Evolutionary conservation across 2,329 filamentous ascomycete species (phyloP).

Genomic region (Penicillium sp.): DNA sequence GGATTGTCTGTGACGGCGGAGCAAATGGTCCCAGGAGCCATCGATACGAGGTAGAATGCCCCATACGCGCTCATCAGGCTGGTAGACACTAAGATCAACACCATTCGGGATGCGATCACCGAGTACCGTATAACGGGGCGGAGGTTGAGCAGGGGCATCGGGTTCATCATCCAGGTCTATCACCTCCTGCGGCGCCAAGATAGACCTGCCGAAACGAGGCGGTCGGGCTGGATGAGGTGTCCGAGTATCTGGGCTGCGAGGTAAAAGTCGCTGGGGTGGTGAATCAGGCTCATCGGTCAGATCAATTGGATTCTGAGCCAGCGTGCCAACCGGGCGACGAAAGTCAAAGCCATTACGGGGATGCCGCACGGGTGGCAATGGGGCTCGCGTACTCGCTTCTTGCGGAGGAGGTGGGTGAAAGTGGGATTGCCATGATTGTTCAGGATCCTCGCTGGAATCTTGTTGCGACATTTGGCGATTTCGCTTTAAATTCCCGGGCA

Average conservation of each 20-base stretch:
- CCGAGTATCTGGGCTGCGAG: conserved; percentile 10
- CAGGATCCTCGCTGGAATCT: conserved; percentile 26
- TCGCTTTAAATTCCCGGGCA: conserved; percentile 24
- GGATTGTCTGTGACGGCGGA: too few species aligned
- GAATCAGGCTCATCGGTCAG: conserved; percentile 47
- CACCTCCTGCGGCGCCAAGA: conserved; percentile 34
- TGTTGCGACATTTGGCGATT: conserved; percentile 38
- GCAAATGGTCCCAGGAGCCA: conserved; percentile 10
- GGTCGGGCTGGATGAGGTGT: conserved; percentile 20
- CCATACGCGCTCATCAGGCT: too few species aligned
- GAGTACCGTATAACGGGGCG: too few species aligned
- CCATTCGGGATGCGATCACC: too few species aligned
- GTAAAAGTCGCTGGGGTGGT: conserved; percentile 23
- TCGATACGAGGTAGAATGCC: too few species aligned
- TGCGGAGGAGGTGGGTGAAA: conserved; percentile 27
- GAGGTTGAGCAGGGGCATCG: conserved; percentile 11
- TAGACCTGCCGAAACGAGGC: conserved; percentile 39
- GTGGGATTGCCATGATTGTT: conserved; percentile 26
- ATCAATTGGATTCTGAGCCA: conserved; percentile 44
- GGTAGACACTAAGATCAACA: too few species aligned
- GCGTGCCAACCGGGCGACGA: conserved; percentile 49
- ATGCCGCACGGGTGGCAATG: conserved; percentile 39
- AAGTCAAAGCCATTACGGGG: conserved; percentile 57
- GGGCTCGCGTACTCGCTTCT: conserved; percentile 18
- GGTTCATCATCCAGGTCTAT: conserved; percentile 43